phyloP scores from a whole-genome alignment of 2,329 filamentous ascomycete genomes.

The Botrytis paeoniae region DNA sequence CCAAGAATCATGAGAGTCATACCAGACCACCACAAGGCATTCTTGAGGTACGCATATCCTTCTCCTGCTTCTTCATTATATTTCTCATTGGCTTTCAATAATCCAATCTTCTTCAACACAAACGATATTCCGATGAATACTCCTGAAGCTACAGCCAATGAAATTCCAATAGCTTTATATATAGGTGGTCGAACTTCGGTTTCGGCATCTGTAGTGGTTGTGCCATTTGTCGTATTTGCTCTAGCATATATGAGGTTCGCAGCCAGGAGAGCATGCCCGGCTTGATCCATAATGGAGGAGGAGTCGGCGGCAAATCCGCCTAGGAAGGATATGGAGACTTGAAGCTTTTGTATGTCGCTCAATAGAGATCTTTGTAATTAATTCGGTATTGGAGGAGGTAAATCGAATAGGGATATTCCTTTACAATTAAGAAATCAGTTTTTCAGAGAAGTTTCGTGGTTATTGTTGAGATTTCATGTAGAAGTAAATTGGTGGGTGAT shows the following conservation, averaged over 20 bases:
- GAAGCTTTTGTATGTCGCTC: slow-evolving; percentile 12
- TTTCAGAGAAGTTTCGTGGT: background rate
- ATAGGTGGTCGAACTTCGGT: slow-evolving; percentile 34
- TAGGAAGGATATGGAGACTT: background rate
- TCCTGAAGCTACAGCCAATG: slow-evolving; percentile 81
- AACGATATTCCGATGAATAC: slow-evolving; percentile 93
- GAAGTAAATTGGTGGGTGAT: background rate
- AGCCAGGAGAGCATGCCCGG: slow-evolving; percentile 39
- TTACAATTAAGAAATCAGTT: background rate
- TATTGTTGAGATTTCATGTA: slow-evolving; percentile 9
- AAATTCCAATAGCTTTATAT: slow-evolving; percentile 86
- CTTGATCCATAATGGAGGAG: slow-evolving; percentile 40
- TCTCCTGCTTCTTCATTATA: slow-evolving; percentile 95
- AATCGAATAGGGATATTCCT: background rate
- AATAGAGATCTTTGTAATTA: slow-evolving; percentile 1
- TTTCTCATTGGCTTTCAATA: slow-evolving; percentile 90
- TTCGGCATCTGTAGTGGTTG: slow-evolving; percentile 28
- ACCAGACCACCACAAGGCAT: slow-evolving; percentile 89
- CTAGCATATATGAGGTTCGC: slow-evolving; percentile 46
- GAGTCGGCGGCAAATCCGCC: slow-evolving; percentile 21
- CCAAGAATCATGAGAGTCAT: slow-evolving; percentile 97
- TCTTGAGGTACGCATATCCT: slow-evolving; percentile 96
- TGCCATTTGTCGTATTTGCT: slow-evolving; percentile 40
- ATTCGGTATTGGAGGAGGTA: background rate
- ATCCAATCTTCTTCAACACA: slow-evolving; percentile 88